phyloP scores from a whole-genome alignment of 2,329 filamentous ascomycete species.

The Venturia pyrina region DNA sequence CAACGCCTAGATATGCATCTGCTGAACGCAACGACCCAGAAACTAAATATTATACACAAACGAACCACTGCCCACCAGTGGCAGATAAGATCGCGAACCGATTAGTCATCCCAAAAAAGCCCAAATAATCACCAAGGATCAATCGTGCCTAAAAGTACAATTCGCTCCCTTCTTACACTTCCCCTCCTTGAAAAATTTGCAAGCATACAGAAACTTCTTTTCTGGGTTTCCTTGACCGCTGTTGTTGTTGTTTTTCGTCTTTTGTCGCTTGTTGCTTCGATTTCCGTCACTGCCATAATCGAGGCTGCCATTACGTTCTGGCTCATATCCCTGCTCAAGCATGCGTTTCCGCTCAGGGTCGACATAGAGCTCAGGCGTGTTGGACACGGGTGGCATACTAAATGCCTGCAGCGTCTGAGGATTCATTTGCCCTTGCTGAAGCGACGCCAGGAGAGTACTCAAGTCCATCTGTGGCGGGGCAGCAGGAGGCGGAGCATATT shows the following conservation, averaged over 20 bases:
- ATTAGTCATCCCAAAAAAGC: neutral
- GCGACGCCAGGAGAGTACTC: conserved; percentile 11
- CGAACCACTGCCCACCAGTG: neutral
- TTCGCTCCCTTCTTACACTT: conserved; percentile 63
- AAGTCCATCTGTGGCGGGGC: conserved; percentile 2
- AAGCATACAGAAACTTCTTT: conserved; percentile 38
- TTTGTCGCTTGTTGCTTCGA: conserved; percentile 17
- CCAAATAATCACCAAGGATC: neutral
- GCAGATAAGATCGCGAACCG: neutral
- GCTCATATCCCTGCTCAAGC: conserved; percentile 15
- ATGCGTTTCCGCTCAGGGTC: conserved; percentile 27
- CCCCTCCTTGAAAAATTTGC: conserved; percentile 60
- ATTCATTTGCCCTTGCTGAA: conserved; percentile 10
- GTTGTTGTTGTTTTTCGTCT: conserved; percentile 10
- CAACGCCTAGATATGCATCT: neutral
- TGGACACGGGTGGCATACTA: neutral
- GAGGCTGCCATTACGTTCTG: neutral
- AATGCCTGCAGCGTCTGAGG: neutral
- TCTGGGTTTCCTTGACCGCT: conserved; percentile 23
- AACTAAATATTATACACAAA: neutral
- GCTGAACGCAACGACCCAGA: neutral
- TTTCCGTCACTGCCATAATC: conserved; percentile 1
- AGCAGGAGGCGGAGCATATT: neutral
- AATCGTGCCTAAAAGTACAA: conserved; percentile 63
- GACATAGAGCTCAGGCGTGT: conserved; percentile 16